Evolutionary conservation across 805 yeast species (phyloP), one percentile per base, ranked within the genome.

Genomic region (Saccharomycodes ludwigii): DNA sequence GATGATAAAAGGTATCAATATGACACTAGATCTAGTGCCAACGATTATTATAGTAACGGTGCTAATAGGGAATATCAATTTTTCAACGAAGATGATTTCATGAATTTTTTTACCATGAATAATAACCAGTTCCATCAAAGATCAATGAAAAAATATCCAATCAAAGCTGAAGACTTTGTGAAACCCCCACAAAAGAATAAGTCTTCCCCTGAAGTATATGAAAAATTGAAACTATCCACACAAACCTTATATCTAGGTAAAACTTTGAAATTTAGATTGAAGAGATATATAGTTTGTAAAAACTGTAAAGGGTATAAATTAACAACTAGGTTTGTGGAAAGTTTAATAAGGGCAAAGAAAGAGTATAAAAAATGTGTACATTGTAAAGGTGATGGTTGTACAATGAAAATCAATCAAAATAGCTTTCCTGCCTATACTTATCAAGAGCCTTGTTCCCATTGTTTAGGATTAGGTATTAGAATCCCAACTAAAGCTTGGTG

Each of bases 211-310:
- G 84, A 82, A 50, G 91, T 85, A 0, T 55, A 59, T n/a, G 50
- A 84, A 29, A 68, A 71, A 17, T 66, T 83, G 9, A 69, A 67
- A 4, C 70, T 86, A 9, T 62, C 80, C 0, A 54, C 84, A 39
- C 81, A 74, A 34, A 94, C 84, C 36, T 54, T 82, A 26, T 85
- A 71, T 61, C 73, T 72, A 40, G 95, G 97, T 4, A 82, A 82
- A 50, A 71, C 76, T 6, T 66, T 85, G 39, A 81, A 81, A 48
- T 69, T 81, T 46, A 67, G 80, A 3, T 67, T 80, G 2, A 71
- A 77, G 3, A 68, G 95, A 50, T 71, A 79, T 44, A 63, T 79
- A 7, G 55, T 85, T 1, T 88, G 98, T 60, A 53, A 64, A 4
- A 47, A 56, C 22, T 88, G 98, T 57, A 58, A 65, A 24, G 96